Percentiles rank a stretch among this genome's conserved stretches.
Evolutionary conservation across 257 asterid species (phyloP).

Genomic region (Asclepias syriaca): DNA sequence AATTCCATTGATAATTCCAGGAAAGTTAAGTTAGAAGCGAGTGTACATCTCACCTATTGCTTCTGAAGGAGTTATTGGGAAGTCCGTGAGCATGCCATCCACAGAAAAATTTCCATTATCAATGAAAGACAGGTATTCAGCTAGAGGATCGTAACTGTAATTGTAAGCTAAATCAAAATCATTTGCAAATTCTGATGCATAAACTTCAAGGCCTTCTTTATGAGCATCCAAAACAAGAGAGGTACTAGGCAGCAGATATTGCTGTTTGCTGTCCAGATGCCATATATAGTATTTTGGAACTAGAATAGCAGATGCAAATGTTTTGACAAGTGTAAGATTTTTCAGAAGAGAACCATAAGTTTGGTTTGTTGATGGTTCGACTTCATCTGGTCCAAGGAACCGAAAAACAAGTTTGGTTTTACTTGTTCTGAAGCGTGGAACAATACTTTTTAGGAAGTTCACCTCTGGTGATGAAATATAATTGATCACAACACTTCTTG

Average conservation of each 20-base stretch:
- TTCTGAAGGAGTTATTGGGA: conserved; percentile 59
- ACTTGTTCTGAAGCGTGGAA: conserved; percentile 37
- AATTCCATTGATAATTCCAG: not conserved
- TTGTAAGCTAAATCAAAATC: conserved; percentile 49
- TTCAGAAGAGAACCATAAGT: conserved; percentile 55
- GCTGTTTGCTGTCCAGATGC: conserved; percentile 39
- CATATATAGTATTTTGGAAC: conserved; percentile 74
- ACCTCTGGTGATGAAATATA: conserved; percentile 89
- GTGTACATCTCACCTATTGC: conserved; percentile 46
- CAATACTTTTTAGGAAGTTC: conserved; percentile 58
- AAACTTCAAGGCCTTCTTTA: conserved; percentile 63
- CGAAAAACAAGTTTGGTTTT: conserved; percentile 64
- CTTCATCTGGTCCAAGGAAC: conserved; percentile 39
- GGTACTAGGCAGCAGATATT: conserved; percentile 42
- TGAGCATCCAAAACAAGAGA: conserved; percentile 73
- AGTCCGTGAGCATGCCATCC: conserved; percentile 76
- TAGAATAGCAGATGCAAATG: conserved; percentile 78
- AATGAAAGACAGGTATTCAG: conserved; percentile 55
- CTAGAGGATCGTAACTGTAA: conserved; percentile 72
- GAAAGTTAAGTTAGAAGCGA: not conserved
- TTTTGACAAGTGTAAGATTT: conserved; percentile 60
- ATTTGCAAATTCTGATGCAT: conserved; percentile 50
- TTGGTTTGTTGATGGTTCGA: conserved; percentile 73
- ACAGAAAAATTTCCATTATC: conserved; percentile 68
- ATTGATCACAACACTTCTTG: conserved; percentile 42